A percentile compares a stretch with the other conserved stretches of the same genome.
phyloP scores from a whole-genome alignment of 192 early-diverging fungal species.

The Linnemannia schmuckeri region DNA sequence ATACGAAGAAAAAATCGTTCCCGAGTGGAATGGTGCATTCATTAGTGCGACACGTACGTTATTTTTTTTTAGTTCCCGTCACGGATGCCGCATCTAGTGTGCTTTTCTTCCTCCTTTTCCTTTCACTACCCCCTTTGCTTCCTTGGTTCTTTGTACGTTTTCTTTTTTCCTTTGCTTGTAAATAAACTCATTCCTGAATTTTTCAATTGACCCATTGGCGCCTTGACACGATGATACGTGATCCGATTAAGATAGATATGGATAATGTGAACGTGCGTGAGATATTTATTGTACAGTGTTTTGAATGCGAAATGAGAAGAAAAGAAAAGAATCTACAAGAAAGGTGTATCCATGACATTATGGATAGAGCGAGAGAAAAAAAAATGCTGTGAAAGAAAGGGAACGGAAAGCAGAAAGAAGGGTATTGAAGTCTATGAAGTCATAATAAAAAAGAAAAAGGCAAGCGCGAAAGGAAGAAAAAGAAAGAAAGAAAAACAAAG shows the following conservation, averaged over 20 bases:
- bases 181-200: not conserved
- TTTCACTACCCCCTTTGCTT: not conserved
- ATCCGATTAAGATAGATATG: too few relatives aligned
- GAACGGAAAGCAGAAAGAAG: not conserved
- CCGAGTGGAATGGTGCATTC: too few relatives aligned
- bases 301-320: not conserved
- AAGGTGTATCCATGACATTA: not conserved
- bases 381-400: not conserved
- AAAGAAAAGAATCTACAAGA: not conserved
- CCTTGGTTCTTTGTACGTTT: not conserved
- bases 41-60: not conserved
- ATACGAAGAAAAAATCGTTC: too few relatives aligned
- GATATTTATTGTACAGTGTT: slow-evolving; percentile 50
- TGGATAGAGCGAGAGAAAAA: not conserved
- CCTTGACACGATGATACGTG: too few relatives aligned
- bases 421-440: not conserved
- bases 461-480: not conserved
- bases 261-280: not conserved
- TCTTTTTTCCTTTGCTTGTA: slow-evolving; percentile 10
- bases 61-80: not conserved
- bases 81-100: not conserved
- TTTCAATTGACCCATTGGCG: not conserved
- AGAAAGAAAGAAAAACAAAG: not conserved
- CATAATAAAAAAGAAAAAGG: not conserved
- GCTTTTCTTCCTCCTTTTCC: not conserved